Base-by-base conservation (phyloP, 2,329 filamentous ascomycete species). In the Fusarium vanettenii region DNA sequence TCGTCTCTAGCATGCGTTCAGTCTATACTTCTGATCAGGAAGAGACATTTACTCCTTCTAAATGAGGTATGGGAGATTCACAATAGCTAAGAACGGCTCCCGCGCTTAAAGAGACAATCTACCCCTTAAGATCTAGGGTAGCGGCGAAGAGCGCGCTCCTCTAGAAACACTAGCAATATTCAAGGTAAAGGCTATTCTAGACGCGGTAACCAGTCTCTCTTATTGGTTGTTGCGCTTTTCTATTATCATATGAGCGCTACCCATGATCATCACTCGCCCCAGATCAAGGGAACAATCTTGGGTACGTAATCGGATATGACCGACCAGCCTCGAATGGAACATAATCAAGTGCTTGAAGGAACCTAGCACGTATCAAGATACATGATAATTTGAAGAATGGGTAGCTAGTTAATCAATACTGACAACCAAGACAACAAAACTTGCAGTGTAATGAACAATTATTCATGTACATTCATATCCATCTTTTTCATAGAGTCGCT, bases 21-120 rank as follows among this genome's bases (percentile, higher is more conserved):
- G 48, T 2, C 27, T 6, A 1, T n/a, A 2, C 4, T 20, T 8
- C 3, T 4, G 1, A 8, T 7, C 7, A 31, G 3, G 10, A 5
- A 31, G 25, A 31, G 10, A 2, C 14, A 0, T 7, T n/a, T 3
- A 11, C 18, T 52, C 3, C 6, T 18, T 52, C 18, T 29, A 16
- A 18, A 18, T 48, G 5, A 10, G 14, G 3, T 48, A 18, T 8
- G 3, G 43, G 6, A 2, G 4, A 48, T 16, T 10, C 6, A 3
- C 6, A 43, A 43, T 14, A 2, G 41, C 11, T 6, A 8, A 18
- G 43, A 27, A 48, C 10, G 5, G 5, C 43, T 27, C 2, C 43
- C 22, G 43, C 43, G 43, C 8, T 48, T 3, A 48, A 48, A 48
- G 14, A 25, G 14, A 16, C 8, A 45, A 45, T 22, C 4, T 16